These are phyloP conservation scores for Boletus edulis DNA, from an alignment of 768 basidiomycete species.

Conservation along the genomic window DNA sequence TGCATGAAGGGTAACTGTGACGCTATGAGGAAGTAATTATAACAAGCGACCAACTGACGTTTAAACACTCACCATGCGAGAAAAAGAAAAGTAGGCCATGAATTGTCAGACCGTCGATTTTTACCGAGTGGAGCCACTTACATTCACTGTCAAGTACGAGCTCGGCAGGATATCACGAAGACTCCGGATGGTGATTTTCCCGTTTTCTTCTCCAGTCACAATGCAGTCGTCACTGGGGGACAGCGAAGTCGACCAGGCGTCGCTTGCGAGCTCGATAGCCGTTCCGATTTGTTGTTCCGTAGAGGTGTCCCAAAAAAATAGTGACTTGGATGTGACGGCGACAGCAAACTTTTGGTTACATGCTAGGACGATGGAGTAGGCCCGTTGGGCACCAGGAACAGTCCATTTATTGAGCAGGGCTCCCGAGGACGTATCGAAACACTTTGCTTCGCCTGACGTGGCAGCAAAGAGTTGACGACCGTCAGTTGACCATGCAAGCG, in stretches of 20 bases:
- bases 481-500: neutral
- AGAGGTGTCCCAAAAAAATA: conserved; percentile 2
- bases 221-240: neutral
- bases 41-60: rapidly evolving
- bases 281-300: neutral
- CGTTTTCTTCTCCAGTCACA: neutral
- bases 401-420: no score
- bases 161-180: neutral
- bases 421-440: no score
- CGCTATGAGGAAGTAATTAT: neutral
- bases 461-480: neutral
- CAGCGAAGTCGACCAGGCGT: neutral
- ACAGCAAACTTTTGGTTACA: no score
- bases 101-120: neutral
- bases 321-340: neutral
- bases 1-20: neutral
- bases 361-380: no score
- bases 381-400: no score
- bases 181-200: neutral
- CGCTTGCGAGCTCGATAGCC: neutral
- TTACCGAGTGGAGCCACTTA: neutral
- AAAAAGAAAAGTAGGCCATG: no score
- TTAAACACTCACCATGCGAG: neutral
- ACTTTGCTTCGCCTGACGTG: neutral
- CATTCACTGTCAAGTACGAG: neutral